Base-by-base conservation (phyloP, 2,329 filamentous ascomycete genomes). In the Trichophyton benhamiae region DNA sequence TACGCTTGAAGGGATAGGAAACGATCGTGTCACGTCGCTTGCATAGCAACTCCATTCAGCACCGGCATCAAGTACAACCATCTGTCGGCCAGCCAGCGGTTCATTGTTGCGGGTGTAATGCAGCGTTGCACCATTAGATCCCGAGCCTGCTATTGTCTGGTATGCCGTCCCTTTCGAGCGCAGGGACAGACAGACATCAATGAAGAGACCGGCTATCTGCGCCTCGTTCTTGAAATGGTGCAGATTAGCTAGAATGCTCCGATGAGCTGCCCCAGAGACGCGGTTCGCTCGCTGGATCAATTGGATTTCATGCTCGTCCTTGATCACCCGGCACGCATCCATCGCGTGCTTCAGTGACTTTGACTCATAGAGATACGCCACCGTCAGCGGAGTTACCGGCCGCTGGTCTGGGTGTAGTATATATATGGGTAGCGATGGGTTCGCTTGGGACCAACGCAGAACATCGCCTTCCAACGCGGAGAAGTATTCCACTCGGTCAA, bases 121-220 rank as follows among this genome's bases (percentile, higher is more conserved):
- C 38, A 96, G 80, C 1, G 89, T 94, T 3, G 91, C 89, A 0
- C 88, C 91, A 15, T 88, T 86, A 3, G 84, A 81, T 9, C 92
- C 92, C 38, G 83, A 83, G 0, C 90, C 92, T 17, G 94, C 85
- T 68, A 97, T 96, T 63, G 87, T 86, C 66, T 88, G 83, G 74
- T 97, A 97, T 0, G 92, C 87, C 78, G 95, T 90, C 68, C 94
- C 85, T 70, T 85, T 87, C 59, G 87, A 87, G 25, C 88, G 88
- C 63, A 86, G 80, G 59, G 85, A 82, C 63, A 94, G 83, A 72
- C 89, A 95, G 33, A 81, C 80, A 70, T 89, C 85, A 9, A 95
- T 74, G 71, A 96, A 96, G 0, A 86, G 75, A 0, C 85, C 91
- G 72, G 95, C 87, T 36, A 96, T 83, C 72, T 96, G 88, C 38